Conservation (phyloP, 1,139 yeast species). For the Magnusiomyces clavatus region DNA sequence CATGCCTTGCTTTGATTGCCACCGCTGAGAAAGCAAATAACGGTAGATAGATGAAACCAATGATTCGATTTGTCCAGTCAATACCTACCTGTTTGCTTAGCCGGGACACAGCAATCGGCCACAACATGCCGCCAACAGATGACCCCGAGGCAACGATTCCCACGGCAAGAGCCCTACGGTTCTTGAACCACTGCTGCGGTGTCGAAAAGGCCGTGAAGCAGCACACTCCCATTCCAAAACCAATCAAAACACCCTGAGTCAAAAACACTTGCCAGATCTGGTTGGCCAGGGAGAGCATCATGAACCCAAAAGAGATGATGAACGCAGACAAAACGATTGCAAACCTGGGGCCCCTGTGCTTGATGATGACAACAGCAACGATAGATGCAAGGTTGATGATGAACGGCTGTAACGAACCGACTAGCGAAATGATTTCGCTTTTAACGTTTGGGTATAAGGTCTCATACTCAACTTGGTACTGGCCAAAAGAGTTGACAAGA, state of each 20-base stretch:
- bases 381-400: slow-evolving; percentile 39
- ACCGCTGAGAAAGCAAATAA: slow-evolving; percentile 32
- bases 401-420: slow-evolving; percentile 48
- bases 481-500: slow-evolving; percentile 48
- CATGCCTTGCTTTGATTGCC: slow-evolving; percentile 18
- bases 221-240: slow-evolving; percentile 38
- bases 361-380: slow-evolving; percentile 46
- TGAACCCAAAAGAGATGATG: slow-evolving; percentile 40
- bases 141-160: slow-evolving; percentile 56
- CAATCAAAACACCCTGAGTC: slow-evolving; percentile 47
- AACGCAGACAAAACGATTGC: slow-evolving; percentile 38
- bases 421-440: slow-evolving; percentile 37
- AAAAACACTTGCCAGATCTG: slow-evolving; percentile 47
- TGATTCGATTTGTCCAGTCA: slow-evolving; percentile 44
- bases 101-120: slow-evolving; percentile 39
- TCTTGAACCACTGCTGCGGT: slow-evolving; percentile 44
- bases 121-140: slow-evolving; percentile 54
- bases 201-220: slow-evolving; percentile 24
- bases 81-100: slow-evolving; percentile 39
- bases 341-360: slow-evolving; percentile 35
- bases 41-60: slow-evolving; percentile 39
- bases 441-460: slow-evolving; percentile 37
- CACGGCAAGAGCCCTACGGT: slow-evolving; percentile 47
- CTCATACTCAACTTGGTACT: slow-evolving; percentile 48
- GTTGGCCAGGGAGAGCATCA: slow-evolving; percentile 45